phyloP scores from a whole-genome alignment of 257 asterid genomes.

The Solanum chaucha region DNA sequence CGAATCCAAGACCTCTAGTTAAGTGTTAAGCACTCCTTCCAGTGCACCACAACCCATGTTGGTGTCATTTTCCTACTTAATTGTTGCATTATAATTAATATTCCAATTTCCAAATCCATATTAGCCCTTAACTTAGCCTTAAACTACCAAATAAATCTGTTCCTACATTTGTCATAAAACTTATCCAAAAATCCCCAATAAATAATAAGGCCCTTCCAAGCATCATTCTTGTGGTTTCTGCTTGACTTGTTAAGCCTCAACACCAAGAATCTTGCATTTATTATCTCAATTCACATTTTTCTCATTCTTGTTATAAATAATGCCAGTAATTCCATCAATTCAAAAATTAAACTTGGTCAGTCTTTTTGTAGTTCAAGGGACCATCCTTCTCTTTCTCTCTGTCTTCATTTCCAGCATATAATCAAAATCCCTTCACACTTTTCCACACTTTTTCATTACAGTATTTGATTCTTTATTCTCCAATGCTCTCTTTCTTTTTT shows the following conservation, averaged over 20 bases:
- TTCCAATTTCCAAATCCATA: neutral
- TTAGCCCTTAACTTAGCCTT: conserved; percentile 7
- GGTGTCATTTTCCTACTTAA: neutral
- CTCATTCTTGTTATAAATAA: conserved; percentile 21
- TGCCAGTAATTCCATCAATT: conserved; percentile 15
- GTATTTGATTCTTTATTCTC: conserved; percentile 13
- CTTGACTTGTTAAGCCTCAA: conserved; percentile 22
- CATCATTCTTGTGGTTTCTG: neutral
- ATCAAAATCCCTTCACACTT: neutral
- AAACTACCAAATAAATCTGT: neutral
- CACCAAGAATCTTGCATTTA: conserved; percentile 24
- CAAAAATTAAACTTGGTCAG: conserved; percentile 3
- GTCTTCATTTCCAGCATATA: neutral
- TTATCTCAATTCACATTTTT: conserved; percentile 26
- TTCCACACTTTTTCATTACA: conserved; percentile 2
- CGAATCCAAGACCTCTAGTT: neutral
- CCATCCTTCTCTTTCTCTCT: neutral
- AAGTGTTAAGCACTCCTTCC: rapidly evolving
- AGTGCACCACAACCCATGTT: neutral
- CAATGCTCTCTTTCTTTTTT: conserved; percentile 19
- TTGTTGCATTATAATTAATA: conserved; percentile 3
- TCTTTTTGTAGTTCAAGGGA: conserved; percentile 14
- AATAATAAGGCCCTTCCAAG: neutral
- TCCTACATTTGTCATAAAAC: neutral
- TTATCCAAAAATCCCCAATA: neutral